A percentile compares a stretch with the other conserved stretches of the same genome.
These are phyloP conservation scores for Neurospora sp. DNA, from an alignment of 495 filamentous ascomycete genomes.

Conservation along the genomic window DNA sequence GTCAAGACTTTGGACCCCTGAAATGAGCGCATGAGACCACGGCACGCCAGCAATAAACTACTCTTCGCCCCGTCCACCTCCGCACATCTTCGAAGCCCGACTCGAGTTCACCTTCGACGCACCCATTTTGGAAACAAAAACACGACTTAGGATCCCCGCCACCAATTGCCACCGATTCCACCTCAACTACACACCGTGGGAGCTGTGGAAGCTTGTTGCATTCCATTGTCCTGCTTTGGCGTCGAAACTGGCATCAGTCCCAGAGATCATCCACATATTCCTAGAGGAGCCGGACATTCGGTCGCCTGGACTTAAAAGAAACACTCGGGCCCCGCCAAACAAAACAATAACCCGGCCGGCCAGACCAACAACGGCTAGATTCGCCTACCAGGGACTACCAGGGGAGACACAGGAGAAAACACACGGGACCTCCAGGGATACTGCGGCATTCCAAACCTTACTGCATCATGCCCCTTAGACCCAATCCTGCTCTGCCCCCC, in stretches of 20 bases:
- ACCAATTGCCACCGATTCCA: background rate
- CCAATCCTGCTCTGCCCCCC: background rate
- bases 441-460: background rate
- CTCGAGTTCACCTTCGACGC: background rate
- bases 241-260: background rate
- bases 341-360: background rate
- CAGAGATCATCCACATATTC: background rate
- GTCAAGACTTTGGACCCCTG: background rate
- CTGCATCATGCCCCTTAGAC: background rate
- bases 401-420: background rate
- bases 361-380: background rate
- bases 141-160: background rate
- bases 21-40: background rate
- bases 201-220: background rate
- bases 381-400: background rate
- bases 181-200: background rate
- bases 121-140: background rate
- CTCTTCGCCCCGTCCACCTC: background rate
- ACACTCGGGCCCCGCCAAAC: constrained; percentile 2
- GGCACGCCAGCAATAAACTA: background rate
- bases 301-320: background rate
- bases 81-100: background rate
- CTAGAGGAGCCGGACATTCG: background rate
- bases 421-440: background rate
- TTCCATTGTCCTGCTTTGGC: background rate